Evolutionary conservation across 2,329 filamentous ascomycete species (phyloP).

Genomic region (Nemania sp.): DNA sequence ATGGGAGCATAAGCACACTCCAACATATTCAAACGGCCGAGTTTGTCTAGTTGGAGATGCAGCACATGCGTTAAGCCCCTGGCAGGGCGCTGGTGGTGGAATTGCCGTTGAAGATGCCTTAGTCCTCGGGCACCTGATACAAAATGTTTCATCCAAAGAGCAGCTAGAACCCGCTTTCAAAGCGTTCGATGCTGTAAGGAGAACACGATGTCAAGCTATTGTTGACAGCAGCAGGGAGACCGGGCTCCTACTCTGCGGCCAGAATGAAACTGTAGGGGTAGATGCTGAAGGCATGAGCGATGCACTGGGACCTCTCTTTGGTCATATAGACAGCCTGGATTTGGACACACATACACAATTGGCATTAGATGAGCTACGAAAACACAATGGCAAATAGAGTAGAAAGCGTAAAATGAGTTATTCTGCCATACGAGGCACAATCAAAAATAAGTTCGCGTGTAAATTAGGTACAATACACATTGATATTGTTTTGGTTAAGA

Average conservation of each 20-base stretch:
- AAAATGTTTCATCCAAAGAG: neutral
- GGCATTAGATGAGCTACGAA: too few species aligned
- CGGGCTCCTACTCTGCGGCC: constrained; percentile 19
- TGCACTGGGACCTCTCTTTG: too few species aligned
- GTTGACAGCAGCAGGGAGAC: constrained; percentile 24
- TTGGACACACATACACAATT: too few species aligned
- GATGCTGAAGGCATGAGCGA: too few species aligned
- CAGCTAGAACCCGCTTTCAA: neutral
- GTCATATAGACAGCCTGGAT: too few species aligned
- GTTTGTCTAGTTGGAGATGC: constrained; percentile 27
- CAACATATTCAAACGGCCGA: constrained; percentile 12
- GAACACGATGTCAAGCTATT: constrained; percentile 19
- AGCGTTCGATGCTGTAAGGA: constrained; percentile 13
- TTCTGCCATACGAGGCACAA: too few species aligned
- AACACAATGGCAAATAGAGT: too few species aligned
- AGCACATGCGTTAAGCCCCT: constrained; percentile 23
- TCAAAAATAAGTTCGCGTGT: too few species aligned
- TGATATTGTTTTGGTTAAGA: too few species aligned
- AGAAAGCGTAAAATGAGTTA: too few species aligned
- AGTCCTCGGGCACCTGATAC: constrained; percentile 3
- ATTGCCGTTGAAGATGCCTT: constrained; percentile 27
- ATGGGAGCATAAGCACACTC: constrained; percentile 25
- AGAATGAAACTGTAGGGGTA: too few species aligned
- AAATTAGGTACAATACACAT: too few species aligned
- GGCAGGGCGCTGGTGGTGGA: constrained; percentile 20